Evolutionary conservation across 2,329 filamentous ascomycete species (phyloP), one percentile per base, ranked within the genome.

Genomic region (Beauveria sp.): DNA sequence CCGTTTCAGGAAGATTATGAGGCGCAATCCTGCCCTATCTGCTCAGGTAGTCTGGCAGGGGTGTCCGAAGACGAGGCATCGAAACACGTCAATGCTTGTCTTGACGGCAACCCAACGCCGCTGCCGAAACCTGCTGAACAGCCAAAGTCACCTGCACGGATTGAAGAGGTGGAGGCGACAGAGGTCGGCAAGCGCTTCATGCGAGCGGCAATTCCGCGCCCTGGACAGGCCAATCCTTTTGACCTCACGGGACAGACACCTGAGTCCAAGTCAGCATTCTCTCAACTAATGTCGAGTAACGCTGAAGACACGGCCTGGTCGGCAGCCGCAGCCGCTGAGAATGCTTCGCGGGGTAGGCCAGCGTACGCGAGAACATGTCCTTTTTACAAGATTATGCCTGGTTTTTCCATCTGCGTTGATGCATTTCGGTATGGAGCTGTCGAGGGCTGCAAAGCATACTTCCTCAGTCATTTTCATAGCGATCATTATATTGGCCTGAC

Each of bases 381-480:
- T 0, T 99, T 99, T 69, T 99, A 99, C 79, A 99, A 99, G 74
- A 97, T 98, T 65, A 88, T 99, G 76, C 93, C 93, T 0, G 92
- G 91, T 0, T 89, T 97, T 69, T 91, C 83, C 65, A 96, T 98
- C 59, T 96, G 91, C 62, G 95, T 99, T 0, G 95, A 99, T 74
- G 95, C 95, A 0, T 96, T 99, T 70, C 87, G 93, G 22, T 99
- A 98, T 70, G 95, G 95, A 2, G 91, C 93, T 4, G 91, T 99
- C 0, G 83, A 96, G 70, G 93, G 91, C 0, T 96, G 93, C 72
- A 88, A 90, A 60, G 95, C 93, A 1, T 99, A 99, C 72, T 99
- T 99, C 67, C 82, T 99, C 12, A 97, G 93, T 68, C 95, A 99
- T 71, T 99, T 98, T 67, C 95, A 99, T 74, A 97, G 92, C 69